Evolutionary conservation across 2,329 filamentous ascomycete genomes (phyloP).

Genomic region (Calonectria henricotiae): DNA sequence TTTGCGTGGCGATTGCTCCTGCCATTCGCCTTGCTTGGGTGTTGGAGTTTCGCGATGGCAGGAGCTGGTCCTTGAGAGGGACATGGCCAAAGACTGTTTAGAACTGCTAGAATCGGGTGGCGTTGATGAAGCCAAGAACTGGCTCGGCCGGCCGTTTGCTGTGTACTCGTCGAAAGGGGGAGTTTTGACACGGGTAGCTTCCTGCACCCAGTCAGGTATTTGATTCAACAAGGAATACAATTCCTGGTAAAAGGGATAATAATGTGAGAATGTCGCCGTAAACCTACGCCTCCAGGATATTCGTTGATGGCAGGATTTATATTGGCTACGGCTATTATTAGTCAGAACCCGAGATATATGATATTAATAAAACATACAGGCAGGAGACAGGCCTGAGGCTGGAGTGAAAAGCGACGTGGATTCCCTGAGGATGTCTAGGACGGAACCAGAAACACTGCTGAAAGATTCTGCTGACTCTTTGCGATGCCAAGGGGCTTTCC

Average conservation of each 20-base stretch:
- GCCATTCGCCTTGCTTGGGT: slow-evolving; percentile 57
- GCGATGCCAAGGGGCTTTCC: slow-evolving; percentile 61
- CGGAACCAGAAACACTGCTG: slow-evolving; percentile 62
- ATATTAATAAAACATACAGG: slow-evolving; percentile 32
- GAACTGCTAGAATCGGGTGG: slow-evolving; percentile 47
- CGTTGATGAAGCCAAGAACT: slow-evolving; percentile 63
- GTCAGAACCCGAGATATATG: background rate
- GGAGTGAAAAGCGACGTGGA: slow-evolving; percentile 56
- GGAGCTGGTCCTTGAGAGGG: slow-evolving; percentile 38
- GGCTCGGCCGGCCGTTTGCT: slow-evolving; percentile 58
- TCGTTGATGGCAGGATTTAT: slow-evolving; percentile 42
- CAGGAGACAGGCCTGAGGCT: slow-evolving; percentile 37
- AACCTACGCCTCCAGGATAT: slow-evolving; percentile 58
- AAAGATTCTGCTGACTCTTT: slow-evolving; percentile 60
- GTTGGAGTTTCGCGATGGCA: slow-evolving; percentile 46
- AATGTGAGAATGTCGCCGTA: background rate
- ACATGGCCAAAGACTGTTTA: background rate
- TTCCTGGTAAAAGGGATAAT: background rate
- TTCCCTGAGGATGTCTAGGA: slow-evolving; percentile 60
- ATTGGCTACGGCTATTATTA: slow-evolving; percentile 39
- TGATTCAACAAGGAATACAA: background rate
- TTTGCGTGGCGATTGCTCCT: slow-evolving; percentile 54
- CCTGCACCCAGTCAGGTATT: slow-evolving; percentile 56
- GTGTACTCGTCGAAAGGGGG: slow-evolving; percentile 63
- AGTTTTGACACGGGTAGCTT: slow-evolving; percentile 67